These are phyloP conservation scores for Phytophthora constricta DNA, from an alignment of 352 stramenopile genomes.

Conservation along the genomic window DNA sequence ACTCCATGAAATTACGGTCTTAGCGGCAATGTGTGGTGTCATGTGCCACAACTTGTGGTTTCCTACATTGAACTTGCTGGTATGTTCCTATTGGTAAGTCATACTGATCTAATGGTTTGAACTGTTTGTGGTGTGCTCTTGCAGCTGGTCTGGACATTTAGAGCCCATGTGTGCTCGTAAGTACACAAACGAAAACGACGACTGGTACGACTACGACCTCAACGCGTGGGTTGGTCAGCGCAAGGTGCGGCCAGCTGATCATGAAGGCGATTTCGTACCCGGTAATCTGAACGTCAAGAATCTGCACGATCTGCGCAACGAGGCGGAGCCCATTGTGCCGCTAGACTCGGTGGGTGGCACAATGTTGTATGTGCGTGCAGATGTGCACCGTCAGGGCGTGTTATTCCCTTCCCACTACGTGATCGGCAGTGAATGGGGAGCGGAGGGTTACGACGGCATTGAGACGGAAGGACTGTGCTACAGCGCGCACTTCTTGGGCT, in stretches of 20 bases:
- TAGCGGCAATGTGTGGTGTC: too few relatives aligned
- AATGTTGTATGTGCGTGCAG: constrained; percentile 44
- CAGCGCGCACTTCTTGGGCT: constrained; percentile 40
- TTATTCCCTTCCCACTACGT: constrained; percentile 39
- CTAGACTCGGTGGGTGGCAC: constrained; percentile 48
- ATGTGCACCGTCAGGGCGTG: constrained; percentile 48
- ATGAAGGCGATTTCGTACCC: constrained; percentile 16
- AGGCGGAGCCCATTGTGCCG: neutral
- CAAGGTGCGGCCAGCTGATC: constrained; percentile 6
- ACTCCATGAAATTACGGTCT: too few relatives aligned
- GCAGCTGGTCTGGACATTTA: constrained; percentile 22
- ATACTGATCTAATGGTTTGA: too few relatives aligned
- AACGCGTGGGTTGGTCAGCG: constrained; percentile 31
- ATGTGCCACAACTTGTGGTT: too few relatives aligned
- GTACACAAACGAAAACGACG: neutral
- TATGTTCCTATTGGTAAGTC: too few relatives aligned
- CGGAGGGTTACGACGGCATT: constrained; percentile 44
- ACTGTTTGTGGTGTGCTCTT: neutral
- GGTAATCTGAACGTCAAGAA: constrained; percentile 17
- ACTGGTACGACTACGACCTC: constrained; percentile 23
- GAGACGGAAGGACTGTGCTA: too few relatives aligned
- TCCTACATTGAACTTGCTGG: too few relatives aligned
- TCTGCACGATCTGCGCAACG: constrained; percentile 7
- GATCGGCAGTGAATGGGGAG: constrained; percentile 36
- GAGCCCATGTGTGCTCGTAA: constrained; percentile 18